A percentile compares a stretch with the other conserved stretches of the same genome.
Conservation (phyloP, 345 rosid genomes). For the Kandelia obovata region DNA sequence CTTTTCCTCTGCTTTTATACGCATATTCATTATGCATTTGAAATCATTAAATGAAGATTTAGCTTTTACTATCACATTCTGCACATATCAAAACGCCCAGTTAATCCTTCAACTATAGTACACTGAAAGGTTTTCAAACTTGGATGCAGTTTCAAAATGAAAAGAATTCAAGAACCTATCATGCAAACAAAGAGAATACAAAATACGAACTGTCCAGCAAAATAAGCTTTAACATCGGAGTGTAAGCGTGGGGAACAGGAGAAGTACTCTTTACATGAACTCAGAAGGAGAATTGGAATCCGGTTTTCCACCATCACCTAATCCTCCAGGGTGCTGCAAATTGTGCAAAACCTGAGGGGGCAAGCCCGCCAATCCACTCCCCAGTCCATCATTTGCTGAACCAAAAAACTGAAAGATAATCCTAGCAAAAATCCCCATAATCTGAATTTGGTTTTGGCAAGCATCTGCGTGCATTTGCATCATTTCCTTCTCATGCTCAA, state of each 20-base stretch:
- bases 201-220: too few relatives aligned
- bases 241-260: neutral
- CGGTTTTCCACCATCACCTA: slow-evolving; percentile 54
- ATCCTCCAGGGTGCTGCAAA: slow-evolving; percentile 61
- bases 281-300: slow-evolving; percentile 70
- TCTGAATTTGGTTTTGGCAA: slow-evolving; percentile 72
- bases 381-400: slow-evolving; percentile 48
- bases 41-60: too few relatives aligned
- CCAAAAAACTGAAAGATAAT: slow-evolving; percentile 62
- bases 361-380: slow-evolving; percentile 48
- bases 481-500: slow-evolving; percentile 68
- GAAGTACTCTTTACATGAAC: slow-evolving; percentile 36
- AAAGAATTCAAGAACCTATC: too few relatives aligned
- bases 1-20: too few relatives aligned
- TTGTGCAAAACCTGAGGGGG: slow-evolving; percentile 64
- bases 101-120: too few relatives aligned
- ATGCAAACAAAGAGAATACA: too few relatives aligned
- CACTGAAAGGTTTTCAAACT: too few relatives aligned
- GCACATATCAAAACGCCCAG: too few relatives aligned
- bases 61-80: too few relatives aligned
- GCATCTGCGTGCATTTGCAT: slow-evolving; percentile 73
- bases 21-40: too few relatives aligned
- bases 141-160: too few relatives aligned
- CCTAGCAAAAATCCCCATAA: slow-evolving; percentile 62
- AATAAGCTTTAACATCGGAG: too few relatives aligned